Percentiles rank a stretch among this genome's conserved stretches.
phyloP scores from a whole-genome alignment of 768 basidiomycete genomes.

The Exidia glandulosa region DNA sequence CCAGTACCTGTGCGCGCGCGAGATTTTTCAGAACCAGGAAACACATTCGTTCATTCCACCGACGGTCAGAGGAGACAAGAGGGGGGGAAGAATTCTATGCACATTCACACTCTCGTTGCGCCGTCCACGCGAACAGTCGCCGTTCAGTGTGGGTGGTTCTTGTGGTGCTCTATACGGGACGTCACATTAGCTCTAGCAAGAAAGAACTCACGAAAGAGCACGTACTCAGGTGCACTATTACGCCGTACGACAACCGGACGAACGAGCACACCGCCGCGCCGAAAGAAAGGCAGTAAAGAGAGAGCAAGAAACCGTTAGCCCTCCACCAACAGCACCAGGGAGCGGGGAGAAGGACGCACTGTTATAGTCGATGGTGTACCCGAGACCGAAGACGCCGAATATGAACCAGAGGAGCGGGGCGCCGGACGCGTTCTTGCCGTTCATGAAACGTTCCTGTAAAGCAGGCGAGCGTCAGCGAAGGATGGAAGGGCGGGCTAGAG shows the following conservation, averaged over 20 bases:
- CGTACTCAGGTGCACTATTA: slow-evolving; percentile 76
- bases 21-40: no score
- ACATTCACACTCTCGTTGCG: no score
- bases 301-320: slow-evolving; percentile 2
- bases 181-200: not conserved
- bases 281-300: slow-evolving; percentile 3
- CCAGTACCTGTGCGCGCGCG: no score
- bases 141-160: slow-evolving; percentile 76
- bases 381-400: slow-evolving; percentile 56
- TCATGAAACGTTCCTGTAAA: slow-evolving; percentile 75
- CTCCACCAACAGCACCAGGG: not conserved
- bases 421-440: slow-evolving; percentile 75
- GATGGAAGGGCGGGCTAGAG: not conserved
- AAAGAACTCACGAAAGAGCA: slow-evolving; percentile 5
- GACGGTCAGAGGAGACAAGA: no score
- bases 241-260: no score
- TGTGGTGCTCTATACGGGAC: slow-evolving; percentile 61
- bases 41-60: no score
- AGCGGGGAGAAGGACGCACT: slow-evolving; percentile 40
- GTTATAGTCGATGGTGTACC: slow-evolving; percentile 84
- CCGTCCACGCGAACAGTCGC: no score
- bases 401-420: slow-evolving; percentile 55
- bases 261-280: no score
- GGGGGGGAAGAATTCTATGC: no score
- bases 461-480: slow-evolving; percentile 7